Percentiles rank a stretch among this genome's conserved stretches.
These are phyloP conservation scores for Lithospermum erythrorhizon DNA, from an alignment of 257 asterid genomes.

Conservation along the genomic window DNA sequence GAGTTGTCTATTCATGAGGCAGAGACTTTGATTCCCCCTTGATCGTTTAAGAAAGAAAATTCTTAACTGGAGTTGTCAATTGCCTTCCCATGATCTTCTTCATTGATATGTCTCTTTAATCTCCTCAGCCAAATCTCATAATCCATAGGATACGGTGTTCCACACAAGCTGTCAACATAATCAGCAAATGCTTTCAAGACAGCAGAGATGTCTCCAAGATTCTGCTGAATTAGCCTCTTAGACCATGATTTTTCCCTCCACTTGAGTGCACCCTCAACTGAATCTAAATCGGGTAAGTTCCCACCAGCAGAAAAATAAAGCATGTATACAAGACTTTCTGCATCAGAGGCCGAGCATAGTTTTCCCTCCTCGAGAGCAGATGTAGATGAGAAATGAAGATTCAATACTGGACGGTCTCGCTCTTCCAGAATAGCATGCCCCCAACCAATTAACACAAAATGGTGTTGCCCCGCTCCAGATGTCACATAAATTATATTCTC, in stretches of 20 bases:
- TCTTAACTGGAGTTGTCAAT: slow-evolving; percentile 30
- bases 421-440: slow-evolving; percentile 96
- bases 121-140: slow-evolving; percentile 85
- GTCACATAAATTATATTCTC: slow-evolving; percentile 62
- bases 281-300: slow-evolving; percentile 74
- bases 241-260: slow-evolving; percentile 99
- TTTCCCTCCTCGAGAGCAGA: slow-evolving; percentile 95
- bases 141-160: slow-evolving; percentile 90
- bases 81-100: slow-evolving; percentile 58
- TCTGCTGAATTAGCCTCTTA: slow-evolving; percentile 88
- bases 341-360: slow-evolving; percentile 91
- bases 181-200: slow-evolving; percentile 95
- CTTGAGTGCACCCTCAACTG: slow-evolving; percentile 88
- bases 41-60: slow-evolving; percentile 1
- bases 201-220: slow-evolving; percentile 87
- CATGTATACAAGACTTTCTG: slow-evolving; percentile 86
- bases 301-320: slow-evolving; percentile 67
- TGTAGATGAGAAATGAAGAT: slow-evolving; percentile 89
- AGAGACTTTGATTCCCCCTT: slow-evolving; percentile 2
- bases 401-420: slow-evolving; percentile 81
- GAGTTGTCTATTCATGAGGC: background rate
- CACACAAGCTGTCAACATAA: slow-evolving; percentile 94
- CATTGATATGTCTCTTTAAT: slow-evolving; percentile 49
- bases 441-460: slow-evolving; percentile 79
- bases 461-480: slow-evolving; percentile 40